Evolutionary conservation across 805 yeast species (phyloP).

Genomic region (Myxozyma kluyveri): DNA sequence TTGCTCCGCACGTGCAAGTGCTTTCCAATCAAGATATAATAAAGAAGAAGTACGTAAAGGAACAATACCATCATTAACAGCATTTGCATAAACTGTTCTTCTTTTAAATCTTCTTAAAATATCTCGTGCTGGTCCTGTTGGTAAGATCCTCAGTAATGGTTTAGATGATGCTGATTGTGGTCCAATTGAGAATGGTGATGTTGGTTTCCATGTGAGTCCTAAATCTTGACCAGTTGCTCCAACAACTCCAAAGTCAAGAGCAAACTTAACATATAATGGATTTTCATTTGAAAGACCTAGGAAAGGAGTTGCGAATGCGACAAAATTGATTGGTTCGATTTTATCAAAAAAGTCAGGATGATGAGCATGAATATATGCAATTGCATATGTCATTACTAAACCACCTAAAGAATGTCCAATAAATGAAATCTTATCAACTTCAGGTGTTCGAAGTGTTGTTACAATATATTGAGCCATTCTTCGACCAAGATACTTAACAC

Average conservation of each 20-base stretch:
- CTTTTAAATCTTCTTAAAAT: slow-evolving; percentile 61
- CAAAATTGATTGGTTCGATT: slow-evolving; percentile 71
- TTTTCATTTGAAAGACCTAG: slow-evolving; percentile 85
- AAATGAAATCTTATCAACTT: slow-evolving; percentile 63
- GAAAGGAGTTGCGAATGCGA: slow-evolving; percentile 83
- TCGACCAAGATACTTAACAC: slow-evolving; percentile 78
- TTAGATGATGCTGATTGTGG: slow-evolving; percentile 33
- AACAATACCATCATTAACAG: slow-evolving; percentile 90
- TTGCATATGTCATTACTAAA: slow-evolving; percentile 82
- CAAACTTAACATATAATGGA: slow-evolving; percentile 79
- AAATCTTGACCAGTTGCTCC: slow-evolving; percentile 92
- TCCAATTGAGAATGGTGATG: slow-evolving; percentile 24
- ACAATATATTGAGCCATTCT: slow-evolving; percentile 71
- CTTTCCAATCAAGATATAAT: slow-evolving; percentile 81
- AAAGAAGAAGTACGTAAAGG: slow-evolving; percentile 85
- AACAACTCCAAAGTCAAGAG: slow-evolving; percentile 81
- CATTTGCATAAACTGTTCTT: slow-evolving; percentile 85
- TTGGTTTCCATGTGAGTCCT: slow-evolving; percentile 53
- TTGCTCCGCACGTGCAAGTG: slow-evolving; percentile 52
- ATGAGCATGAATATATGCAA: slow-evolving; percentile 64
- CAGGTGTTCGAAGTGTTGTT: slow-evolving; percentile 35
- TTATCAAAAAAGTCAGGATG: slow-evolving; percentile 67
- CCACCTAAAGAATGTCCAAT: slow-evolving; percentile 95
- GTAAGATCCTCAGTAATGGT: slow-evolving; percentile 73
- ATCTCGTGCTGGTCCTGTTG: slow-evolving; percentile 68